Conservation (phyloP, 192 early-diverging fungal genomes). For the Podila epigama region DNA sequence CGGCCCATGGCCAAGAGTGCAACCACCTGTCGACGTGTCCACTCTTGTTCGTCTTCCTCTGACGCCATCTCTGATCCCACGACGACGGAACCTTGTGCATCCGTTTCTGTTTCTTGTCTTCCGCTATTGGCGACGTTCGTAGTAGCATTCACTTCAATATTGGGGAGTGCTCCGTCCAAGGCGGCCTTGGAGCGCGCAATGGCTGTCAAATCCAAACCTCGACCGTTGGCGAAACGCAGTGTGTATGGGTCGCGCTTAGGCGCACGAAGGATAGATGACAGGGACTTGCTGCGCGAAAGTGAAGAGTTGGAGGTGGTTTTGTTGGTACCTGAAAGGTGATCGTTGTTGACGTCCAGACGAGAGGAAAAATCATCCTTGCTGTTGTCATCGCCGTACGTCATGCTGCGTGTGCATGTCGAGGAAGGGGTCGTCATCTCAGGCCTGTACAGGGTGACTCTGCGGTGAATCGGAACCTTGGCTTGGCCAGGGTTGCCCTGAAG, state of each 20-base stretch:
- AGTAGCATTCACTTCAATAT: not conserved
- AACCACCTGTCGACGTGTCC: constrained; percentile 20
- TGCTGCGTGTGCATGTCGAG: too few relatives aligned
- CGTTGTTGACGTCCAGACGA: not conserved
- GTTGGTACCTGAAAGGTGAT: not conserved
- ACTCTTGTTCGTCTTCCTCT: constrained; percentile 8
- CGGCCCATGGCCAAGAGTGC: constrained; percentile 22
- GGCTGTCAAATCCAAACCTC: constrained; percentile 8
- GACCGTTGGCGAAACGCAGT: constrained; percentile 26
- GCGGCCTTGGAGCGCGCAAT: not conserved
- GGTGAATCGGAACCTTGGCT: constrained; percentile 21
- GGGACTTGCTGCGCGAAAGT: not conserved
- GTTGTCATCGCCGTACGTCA: too few relatives aligned
- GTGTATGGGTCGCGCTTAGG: constrained; percentile 6
- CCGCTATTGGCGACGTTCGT: not conserved
- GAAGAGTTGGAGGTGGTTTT: not conserved
- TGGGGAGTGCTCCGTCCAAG: not conserved
- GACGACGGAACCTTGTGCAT: too few relatives aligned
- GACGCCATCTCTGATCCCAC: not conserved
- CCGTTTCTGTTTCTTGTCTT: too few relatives aligned
- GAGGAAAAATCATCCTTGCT: too few relatives aligned
- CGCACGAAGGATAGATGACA: not conserved
- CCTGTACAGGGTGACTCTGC: constrained; percentile 33
- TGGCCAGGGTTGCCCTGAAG: not conserved
- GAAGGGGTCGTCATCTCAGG: constrained; percentile 15